Percentiles rank a stretch among this genome's conserved stretches.
These are phyloP conservation scores for Scutellaria minor DNA, from an alignment of 257 asterid species.

Conservation along the genomic window DNA sequence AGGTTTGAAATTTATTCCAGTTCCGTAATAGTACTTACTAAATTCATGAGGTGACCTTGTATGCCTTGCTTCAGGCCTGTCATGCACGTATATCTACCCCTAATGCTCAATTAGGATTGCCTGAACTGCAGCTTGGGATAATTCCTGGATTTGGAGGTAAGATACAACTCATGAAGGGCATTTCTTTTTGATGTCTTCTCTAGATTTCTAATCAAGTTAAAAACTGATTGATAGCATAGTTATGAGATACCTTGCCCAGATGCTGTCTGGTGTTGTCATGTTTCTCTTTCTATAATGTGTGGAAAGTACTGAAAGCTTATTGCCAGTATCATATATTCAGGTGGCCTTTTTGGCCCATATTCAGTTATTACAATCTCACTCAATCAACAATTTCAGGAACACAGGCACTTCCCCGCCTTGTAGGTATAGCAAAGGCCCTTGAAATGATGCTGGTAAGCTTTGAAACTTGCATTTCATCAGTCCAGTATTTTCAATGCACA, in stretches of 20 bases:
- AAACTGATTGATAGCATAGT: not conserved
- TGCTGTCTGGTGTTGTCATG: too few relatives aligned
- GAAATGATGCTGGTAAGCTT: constrained; percentile 94
- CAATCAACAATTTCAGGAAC: constrained; percentile 65
- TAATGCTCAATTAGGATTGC: constrained; percentile 86
- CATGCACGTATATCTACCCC: constrained; percentile 96
- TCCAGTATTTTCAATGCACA: constrained; percentile 3
- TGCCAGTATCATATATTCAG: not conserved
- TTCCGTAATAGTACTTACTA: constrained; percentile 12
- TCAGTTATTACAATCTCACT: constrained; percentile 16
- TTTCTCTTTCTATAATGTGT: not conserved
- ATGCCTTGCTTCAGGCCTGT: constrained; percentile 67
- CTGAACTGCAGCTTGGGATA: constrained; percentile 95
- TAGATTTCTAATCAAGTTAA: not conserved
- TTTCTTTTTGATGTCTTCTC: not conserved
- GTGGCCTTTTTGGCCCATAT: not conserved
- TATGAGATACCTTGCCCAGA: not conserved
- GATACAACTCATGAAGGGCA: not conserved
- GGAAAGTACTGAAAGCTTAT: constrained; percentile 3
- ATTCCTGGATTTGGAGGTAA: constrained; percentile 99
- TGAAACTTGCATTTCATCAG: constrained; percentile 11
- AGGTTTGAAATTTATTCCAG: constrained; percentile 35
- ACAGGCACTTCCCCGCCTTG: constrained; percentile 98
- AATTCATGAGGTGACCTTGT: constrained; percentile 31
- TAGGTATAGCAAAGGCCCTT: constrained; percentile 90